Conservation (phyloP, 495 filamentous ascomycete species). For the Pyrenula massariospora region DNA sequence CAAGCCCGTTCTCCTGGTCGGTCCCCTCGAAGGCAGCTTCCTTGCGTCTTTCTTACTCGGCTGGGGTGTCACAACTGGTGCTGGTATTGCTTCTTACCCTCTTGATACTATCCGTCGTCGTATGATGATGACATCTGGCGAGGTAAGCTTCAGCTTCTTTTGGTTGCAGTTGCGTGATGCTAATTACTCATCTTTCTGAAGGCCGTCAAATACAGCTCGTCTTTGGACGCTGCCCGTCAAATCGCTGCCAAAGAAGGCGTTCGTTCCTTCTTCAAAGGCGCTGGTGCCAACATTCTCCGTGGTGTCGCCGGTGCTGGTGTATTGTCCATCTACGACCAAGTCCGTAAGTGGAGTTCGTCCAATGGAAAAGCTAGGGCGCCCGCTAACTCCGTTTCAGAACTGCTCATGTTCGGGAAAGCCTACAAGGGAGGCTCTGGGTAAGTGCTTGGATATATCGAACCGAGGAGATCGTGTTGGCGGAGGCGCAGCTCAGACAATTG, state of each 20-base stretch:
- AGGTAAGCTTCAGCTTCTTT: slow-evolving; percentile 35
- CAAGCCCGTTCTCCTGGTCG: slow-evolving; percentile 94
- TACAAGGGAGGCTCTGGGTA: slow-evolving; percentile 89
- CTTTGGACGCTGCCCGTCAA: slow-evolving; percentile 86
- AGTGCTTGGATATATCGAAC: slow-evolving; percentile 12
- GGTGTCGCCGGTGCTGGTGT: slow-evolving; percentile 99
- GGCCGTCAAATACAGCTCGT: slow-evolving; percentile 98
- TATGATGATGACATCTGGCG: slow-evolving; percentile 99
- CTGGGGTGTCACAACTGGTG: slow-evolving; percentile 98
- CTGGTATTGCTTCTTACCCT: slow-evolving; percentile 99
- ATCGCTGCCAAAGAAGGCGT: slow-evolving; percentile 95
- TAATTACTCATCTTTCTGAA: slow-evolving; percentile 17
- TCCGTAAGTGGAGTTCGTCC: slow-evolving; percentile 23
- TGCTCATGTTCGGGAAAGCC: slow-evolving; percentile 98
- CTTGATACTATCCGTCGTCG: slow-evolving; percentile 99
- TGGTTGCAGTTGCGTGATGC: not conserved
- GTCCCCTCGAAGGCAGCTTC: slow-evolving; percentile 93
- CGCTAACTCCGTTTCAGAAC: slow-evolving; percentile 27
- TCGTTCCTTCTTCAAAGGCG: slow-evolving; percentile 99
- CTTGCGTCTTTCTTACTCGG: slow-evolving; percentile 96
- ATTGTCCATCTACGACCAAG: slow-evolving; percentile 99
- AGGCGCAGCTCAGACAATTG: slow-evolving; percentile 1
- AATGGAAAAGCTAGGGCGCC: not conserved
- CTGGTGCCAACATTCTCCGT: slow-evolving; percentile 99
- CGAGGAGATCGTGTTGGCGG: not conserved